phyloP scores from a whole-genome alignment of 306 rosid genomes.

The Cotoneaster glaucophyllus region DNA sequence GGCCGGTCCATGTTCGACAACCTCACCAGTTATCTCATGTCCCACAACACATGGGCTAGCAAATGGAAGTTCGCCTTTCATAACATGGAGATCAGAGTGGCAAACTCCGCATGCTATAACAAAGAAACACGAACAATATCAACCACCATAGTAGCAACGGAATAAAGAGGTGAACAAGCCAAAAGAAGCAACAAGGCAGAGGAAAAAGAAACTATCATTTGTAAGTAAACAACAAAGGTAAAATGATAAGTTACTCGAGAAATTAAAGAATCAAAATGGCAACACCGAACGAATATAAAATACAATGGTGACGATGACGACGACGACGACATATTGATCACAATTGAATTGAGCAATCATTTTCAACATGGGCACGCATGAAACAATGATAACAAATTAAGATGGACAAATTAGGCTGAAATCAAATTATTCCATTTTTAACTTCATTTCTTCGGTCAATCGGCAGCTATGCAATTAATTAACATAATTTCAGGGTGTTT shows the following conservation, averaged over 20 bases:
- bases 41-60: slow-evolving; percentile 79
- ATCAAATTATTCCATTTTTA: background rate
- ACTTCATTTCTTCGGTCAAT: background rate
- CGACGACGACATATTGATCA: background rate
- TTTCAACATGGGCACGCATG: background rate
- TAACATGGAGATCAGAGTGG: slow-evolving; percentile 93
- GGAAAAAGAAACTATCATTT: background rate
- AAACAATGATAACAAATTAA: background rate
- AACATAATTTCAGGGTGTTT: background rate
- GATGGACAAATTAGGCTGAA: background rate
- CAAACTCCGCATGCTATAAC: slow-evolving; percentile 91
- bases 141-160: background rate
- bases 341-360: background rate
- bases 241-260: background rate
- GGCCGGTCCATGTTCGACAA: slow-evolving; percentile 63
- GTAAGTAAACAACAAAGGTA: background rate
- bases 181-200: background rate
- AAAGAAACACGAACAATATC: slow-evolving; percentile 7
- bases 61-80: slow-evolving; percentile 89
- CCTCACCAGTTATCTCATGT: slow-evolving; percentile 92
- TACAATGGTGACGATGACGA: too few species aligned
- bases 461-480: background rate
- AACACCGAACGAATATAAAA: background rate
- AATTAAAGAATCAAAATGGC: background rate
- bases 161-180: background rate